Evolutionary conservation across 2,329 filamentous ascomycete genomes (phyloP).

Genomic region (Aspergillus hortae): DNA sequence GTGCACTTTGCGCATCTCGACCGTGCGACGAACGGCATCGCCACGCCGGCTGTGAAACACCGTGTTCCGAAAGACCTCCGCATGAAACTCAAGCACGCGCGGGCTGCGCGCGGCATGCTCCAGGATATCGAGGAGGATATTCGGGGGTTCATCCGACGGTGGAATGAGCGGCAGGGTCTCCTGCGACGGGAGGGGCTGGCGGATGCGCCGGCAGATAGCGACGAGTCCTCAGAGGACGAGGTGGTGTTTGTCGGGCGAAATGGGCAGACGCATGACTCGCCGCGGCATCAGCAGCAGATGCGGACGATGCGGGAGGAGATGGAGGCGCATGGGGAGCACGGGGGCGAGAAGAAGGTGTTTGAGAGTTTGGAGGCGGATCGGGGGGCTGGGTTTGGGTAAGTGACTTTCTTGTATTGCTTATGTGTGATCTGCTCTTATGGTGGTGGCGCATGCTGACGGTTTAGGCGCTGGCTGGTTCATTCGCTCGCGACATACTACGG

Average conservation of each 20-base stretch:
- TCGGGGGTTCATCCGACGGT: constrained; percentile 65
- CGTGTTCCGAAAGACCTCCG: constrained; percentile 76
- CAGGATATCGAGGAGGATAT: constrained; percentile 83
- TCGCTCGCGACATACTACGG: constrained; percentile 91
- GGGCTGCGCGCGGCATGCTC: constrained; percentile 74
- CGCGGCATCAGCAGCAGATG: constrained; percentile 51
- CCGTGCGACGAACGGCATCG: constrained; percentile 34
- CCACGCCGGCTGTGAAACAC: constrained; percentile 29
- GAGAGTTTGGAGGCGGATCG: constrained; percentile 74
- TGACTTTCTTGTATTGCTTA: neutral
- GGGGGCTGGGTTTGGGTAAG: constrained; percentile 76
- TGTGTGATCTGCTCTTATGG: neutral
- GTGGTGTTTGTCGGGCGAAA: constrained; percentile 82
- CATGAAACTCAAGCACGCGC: constrained; percentile 73
- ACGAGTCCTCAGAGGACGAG: constrained; percentile 69
- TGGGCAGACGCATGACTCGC: constrained; percentile 59
- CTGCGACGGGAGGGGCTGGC: constrained; percentile 45
- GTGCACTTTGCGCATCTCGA: constrained; percentile 47
- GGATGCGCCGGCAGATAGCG: constrained; percentile 37
- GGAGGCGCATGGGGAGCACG: constrained; percentile 37
- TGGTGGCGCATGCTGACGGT: constrained; percentile 2
- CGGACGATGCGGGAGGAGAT: constrained; percentile 42
- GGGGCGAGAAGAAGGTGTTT: constrained; percentile 70
- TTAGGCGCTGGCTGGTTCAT: constrained; percentile 85
- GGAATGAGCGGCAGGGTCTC: constrained; percentile 52